These are phyloP conservation scores for Pseudognaphalium luteoalbum DNA, from an alignment of 129 eudicot species.

Conservation along the genomic window DNA sequence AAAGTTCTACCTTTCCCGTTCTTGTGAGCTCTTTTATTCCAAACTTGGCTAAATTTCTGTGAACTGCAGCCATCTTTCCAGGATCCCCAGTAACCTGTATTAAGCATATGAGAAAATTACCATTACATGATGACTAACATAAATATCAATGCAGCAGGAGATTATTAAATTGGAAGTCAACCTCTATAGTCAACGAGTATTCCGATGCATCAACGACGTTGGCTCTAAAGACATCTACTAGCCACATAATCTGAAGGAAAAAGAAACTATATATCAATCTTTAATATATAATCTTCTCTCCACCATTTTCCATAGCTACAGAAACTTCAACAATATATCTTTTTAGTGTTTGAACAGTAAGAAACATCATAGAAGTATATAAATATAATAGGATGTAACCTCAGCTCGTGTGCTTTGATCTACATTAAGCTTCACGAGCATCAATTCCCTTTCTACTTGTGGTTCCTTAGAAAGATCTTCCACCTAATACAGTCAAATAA, in stretches of 20 bases:
- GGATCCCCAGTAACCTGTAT: slow-evolving; percentile 98
- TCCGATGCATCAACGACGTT: slow-evolving; percentile 78
- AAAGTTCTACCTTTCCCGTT: slow-evolving; percentile 78
- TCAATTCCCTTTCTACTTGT: slow-evolving; percentile 91
- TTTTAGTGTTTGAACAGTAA: not conserved
- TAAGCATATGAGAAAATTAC: slow-evolving; percentile 17
- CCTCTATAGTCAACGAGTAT: slow-evolving; percentile 78
- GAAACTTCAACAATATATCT: not conserved
- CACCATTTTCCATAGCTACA: not conserved
- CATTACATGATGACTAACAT: not conserved
- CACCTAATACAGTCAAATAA: slow-evolving; percentile 46
- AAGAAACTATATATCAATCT: slow-evolving; percentile 15
- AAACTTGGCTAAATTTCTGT: slow-evolving; percentile 73
- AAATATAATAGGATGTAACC: slow-evolving; percentile 46
- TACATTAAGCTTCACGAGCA: slow-evolving; percentile 84
- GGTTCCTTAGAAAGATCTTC: slow-evolving; percentile 90
- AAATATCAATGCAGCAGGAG: slow-evolving; percentile 19
- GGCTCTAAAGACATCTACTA: slow-evolving; percentile 80
- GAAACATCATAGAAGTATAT: slow-evolving; percentile 2
- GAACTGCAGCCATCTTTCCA: slow-evolving; percentile 84
- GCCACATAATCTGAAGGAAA: slow-evolving; percentile 79
- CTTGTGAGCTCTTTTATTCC: slow-evolving; percentile 87
- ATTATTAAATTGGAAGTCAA: slow-evolving; percentile 26
- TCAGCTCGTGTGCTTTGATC: slow-evolving; percentile 62
- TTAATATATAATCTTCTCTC: not conserved